Percentiles rank a stretch among this genome's conserved stretches.
Evolutionary conservation across 805 yeast species (phyloP).

Genomic region (Helenozyma rhizophorensis): DNA sequence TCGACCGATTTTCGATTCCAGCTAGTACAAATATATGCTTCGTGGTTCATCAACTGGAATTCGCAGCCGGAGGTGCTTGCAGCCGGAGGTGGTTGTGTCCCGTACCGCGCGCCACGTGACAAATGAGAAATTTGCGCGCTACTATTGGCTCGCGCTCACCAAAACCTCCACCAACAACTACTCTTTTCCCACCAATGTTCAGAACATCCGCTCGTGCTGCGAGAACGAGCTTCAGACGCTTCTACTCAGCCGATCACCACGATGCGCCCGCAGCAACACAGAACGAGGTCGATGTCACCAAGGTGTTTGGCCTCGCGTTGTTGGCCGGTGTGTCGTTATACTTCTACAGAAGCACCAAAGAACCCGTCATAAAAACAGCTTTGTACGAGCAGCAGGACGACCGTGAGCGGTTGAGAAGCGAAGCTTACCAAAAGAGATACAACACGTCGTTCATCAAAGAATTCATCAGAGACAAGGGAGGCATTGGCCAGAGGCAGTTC

Average conservation of each 20-base stretch:
- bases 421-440: slow-evolving; percentile 34
- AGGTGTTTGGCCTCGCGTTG: slow-evolving; percentile 39
- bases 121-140: slow-evolving; percentile 4
- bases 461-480: slow-evolving; percentile 42
- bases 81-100: too few species aligned
- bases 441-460: slow-evolving; percentile 39
- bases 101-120: slow-evolving; percentile 5
- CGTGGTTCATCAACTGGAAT: too few species aligned
- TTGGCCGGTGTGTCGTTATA: slow-evolving; percentile 31
- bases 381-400: slow-evolving; percentile 31
- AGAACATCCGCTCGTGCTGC: slow-evolving; percentile 15
- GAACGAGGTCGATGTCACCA: slow-evolving; percentile 35
- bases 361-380: slow-evolving; percentile 34
- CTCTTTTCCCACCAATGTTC: slow-evolving; percentile 9
- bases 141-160: slow-evolving; percentile 7
- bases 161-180: background rate
- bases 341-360: slow-evolving; percentile 17
- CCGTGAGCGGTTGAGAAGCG: slow-evolving; percentile 32
- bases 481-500: slow-evolving; percentile 40
- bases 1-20: too few species aligned
- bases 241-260: slow-evolving; percentile 14
- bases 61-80: too few species aligned
- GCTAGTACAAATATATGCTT: too few species aligned
- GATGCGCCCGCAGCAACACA: slow-evolving; percentile 14
- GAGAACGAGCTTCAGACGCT: slow-evolving; percentile 10